Percentiles rank a stretch among this genome's conserved stretches.
These are phyloP conservation scores for Strobilomyces echinocephalus DNA, from an alignment of 768 basidiomycete species.

Conservation along the genomic window DNA sequence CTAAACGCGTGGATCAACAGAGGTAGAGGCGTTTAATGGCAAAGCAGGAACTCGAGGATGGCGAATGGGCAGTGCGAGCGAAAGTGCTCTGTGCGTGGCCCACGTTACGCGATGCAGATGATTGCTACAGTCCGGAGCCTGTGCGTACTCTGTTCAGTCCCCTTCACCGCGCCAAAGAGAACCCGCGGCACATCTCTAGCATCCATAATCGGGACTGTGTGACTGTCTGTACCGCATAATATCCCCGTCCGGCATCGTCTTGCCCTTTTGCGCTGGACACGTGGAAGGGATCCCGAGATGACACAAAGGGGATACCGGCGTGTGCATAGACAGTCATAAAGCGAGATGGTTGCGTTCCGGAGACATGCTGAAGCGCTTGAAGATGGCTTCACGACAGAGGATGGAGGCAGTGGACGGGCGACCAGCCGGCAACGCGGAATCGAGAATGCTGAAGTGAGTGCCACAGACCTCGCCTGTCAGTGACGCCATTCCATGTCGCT, in stretches of 20 bases:
- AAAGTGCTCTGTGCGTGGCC: slow-evolving; percentile 35
- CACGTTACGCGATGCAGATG: slow-evolving; percentile 9
- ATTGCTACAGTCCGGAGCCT: slow-evolving; percentile 9
- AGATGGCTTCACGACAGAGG: slow-evolving; percentile 39
- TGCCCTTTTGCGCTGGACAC: slow-evolving; percentile 34
- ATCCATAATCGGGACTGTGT: slow-evolving; percentile 10
- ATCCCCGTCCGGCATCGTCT: slow-evolving; percentile 48
- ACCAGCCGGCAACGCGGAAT: slow-evolving; percentile 11
- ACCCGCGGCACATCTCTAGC: slow-evolving; percentile 51
- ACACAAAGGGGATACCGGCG: slow-evolving; percentile 45
- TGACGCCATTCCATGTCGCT: slow-evolving; percentile 20
- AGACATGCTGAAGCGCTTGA: slow-evolving; percentile 40
- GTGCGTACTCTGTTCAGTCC: slow-evolving; percentile 43
- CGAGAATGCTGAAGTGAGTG: slow-evolving; percentile 1
- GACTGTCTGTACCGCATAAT: slow-evolving; percentile 19
- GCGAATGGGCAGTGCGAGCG: slow-evolving; percentile 28
- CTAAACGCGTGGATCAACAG: slow-evolving; percentile 28
- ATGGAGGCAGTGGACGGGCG: slow-evolving; percentile 21
- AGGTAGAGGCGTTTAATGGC: slow-evolving; percentile 1
- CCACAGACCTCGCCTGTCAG: slow-evolving; percentile 12
- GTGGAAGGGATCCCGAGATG: slow-evolving; percentile 49
- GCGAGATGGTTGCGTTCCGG: slow-evolving; percentile 44
- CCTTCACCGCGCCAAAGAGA: slow-evolving; percentile 18
- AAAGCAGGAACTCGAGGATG: slow-evolving; percentile 19
- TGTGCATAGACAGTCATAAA: slow-evolving; percentile 24